Base-by-base conservation (phyloP, 306 rosid genomes). In the Cicer judaicum region DNA sequence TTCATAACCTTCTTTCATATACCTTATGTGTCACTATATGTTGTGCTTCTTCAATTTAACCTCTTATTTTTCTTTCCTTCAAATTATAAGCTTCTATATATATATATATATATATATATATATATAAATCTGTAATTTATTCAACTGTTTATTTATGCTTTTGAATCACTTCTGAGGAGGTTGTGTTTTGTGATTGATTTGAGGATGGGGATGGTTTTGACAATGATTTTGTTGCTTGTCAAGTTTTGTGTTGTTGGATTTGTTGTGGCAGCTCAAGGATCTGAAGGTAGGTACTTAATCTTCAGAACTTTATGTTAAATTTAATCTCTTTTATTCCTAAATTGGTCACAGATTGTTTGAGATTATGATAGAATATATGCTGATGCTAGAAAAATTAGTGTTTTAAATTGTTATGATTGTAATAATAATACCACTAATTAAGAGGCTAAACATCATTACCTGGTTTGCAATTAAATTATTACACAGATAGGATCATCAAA, bases 161-260 rank as follows among this genome's bases (percentile, higher is more conserved):
- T 61, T 76, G 18, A 73, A 38, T 68, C 83, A 55, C 79, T 61
- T 44, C 79, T 73, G 86, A 65, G 85, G 78, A 49, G 78, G 39
- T 69, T 84, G 73, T 54, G 10, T 57, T 70, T 61, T 68, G 88
- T 80, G 83, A 72, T 79, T 82, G 72, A 36, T 64, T 77, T 81
- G 89, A 85, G 87, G 92, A 87, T 87, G 91, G 72, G 78, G 87
- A 34, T 84, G 80, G 81, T 86, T 82, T 73, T 70, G 83, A 68
- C 75, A 53, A 47, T 83, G 70, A 56, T 84, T 78, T 82, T 84
- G 69, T 83, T 80, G 79, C 87, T 87, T 78, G 46, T 87, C 80
- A 78, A 84, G 70, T 82, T 94, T 73, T 85, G 47, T 73, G 16
- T 89, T 82, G 62, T 88, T 85, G 73, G 80, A 57, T 85, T 69